Evolutionary conservation across 1,284 basidiomycete genomes (phyloP).

Genomic region (Cutaneotrichosporon sp.): DNA sequence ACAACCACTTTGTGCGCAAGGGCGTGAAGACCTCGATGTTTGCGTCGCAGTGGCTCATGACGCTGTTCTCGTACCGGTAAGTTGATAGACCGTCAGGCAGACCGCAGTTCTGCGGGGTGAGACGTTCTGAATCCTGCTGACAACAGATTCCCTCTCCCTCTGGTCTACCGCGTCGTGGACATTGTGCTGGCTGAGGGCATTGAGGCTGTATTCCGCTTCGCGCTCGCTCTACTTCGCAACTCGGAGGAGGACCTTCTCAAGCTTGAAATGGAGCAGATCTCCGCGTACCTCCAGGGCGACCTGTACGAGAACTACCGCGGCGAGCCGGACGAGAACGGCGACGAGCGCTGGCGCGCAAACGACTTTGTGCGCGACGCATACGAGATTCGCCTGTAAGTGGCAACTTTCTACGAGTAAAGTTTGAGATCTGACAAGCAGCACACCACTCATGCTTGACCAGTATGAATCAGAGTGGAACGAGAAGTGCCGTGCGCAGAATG

Average conservation of each 20-base stretch:
- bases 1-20: constrained; percentile 85
- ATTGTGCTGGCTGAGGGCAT: constrained; percentile 88
- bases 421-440: constrained; percentile 44
- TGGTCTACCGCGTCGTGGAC: constrained; percentile 86
- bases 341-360: constrained; percentile 60
- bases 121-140: constrained; percentile 4
- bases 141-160: constrained; percentile 81
- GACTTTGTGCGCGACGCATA: constrained; percentile 81
- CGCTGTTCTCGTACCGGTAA: constrained; percentile 87
- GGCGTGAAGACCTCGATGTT: constrained; percentile 97
- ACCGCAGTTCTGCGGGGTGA: too few relatives aligned
- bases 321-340: constrained; percentile 36
- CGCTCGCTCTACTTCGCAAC: constrained; percentile 75
- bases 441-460: constrained; percentile 83
- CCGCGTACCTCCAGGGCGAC: constrained; percentile 70
- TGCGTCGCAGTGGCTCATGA: constrained; percentile 93
- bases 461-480: constrained; percentile 85
- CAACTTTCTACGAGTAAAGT: constrained; percentile 10
- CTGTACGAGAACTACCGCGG: constrained; percentile 71
- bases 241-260: constrained; percentile 74
- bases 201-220: constrained; percentile 94
- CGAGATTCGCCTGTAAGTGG: constrained; percentile 60
- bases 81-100: constrained; percentile 19
- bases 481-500: constrained; percentile 60
- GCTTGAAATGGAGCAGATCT: constrained; percentile 82